Conservation (phyloP, 768 basidiomycete genomes). For the Pisolithus tinctorius region DNA sequence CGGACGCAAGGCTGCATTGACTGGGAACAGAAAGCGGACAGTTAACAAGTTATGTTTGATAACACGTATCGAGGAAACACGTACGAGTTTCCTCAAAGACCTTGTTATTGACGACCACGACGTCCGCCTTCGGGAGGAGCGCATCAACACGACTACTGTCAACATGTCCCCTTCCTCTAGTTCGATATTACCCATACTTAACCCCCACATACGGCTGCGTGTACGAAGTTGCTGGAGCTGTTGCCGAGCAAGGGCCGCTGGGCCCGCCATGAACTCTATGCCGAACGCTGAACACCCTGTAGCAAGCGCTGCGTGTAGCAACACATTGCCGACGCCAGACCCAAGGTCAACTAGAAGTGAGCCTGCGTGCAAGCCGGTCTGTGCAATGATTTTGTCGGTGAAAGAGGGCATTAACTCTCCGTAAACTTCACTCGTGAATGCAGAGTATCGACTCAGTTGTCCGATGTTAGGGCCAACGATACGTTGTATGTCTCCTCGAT, state of each 20-base stretch:
- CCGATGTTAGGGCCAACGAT: constrained; percentile 87
- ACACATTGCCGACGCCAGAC: constrained; percentile 80
- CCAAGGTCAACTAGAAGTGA: constrained; percentile 81
- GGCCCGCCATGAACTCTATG: constrained; percentile 70
- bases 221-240: constrained; percentile 70
- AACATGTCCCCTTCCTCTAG: constrained; percentile 87
- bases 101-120: constrained; percentile 88
- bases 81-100: constrained; percentile 68
- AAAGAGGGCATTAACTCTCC: constrained; percentile 85
- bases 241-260: constrained; percentile 70
- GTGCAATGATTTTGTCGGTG: constrained; percentile 45
- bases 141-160: constrained; percentile 56
- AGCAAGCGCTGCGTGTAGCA: constrained; percentile 75
- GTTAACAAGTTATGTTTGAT: background rate
- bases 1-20: constrained; percentile 81
- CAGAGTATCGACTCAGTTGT: constrained; percentile 70
- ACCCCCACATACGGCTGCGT: constrained; percentile 89
- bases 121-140: constrained; percentile 76
- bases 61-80: constrained; percentile 23
- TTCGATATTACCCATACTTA: constrained; percentile 68
- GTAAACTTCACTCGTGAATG: constrained; percentile 81
- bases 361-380: constrained; percentile 42
- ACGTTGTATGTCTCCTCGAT: constrained; percentile 92
- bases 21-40: constrained; percentile 28
- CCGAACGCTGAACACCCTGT: constrained; percentile 75